Conservation (phyloP, 2,329 filamentous ascomycete species). For the Fusarium fujikuroi region DNA sequence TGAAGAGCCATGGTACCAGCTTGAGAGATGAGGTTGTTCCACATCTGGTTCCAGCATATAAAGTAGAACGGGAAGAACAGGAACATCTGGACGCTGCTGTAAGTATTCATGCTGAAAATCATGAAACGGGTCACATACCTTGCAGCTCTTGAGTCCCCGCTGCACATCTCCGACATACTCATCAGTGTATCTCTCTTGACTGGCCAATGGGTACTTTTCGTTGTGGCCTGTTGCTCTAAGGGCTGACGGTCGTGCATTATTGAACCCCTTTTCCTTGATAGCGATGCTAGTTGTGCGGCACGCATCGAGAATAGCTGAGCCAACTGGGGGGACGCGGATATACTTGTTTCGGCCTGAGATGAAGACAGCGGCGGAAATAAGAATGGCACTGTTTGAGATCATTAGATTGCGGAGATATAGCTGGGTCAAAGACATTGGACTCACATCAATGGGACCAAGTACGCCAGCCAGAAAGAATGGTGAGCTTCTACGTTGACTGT, state of each 20-base stretch:
- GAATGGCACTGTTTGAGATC: neutral
- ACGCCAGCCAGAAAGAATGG: constrained; percentile 1
- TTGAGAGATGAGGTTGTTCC: constrained; percentile 7
- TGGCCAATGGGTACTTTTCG: neutral
- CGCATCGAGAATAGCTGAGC: neutral
- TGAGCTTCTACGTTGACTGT: constrained; percentile 1
- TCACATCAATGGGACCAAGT: neutral
- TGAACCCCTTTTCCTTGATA: neutral
- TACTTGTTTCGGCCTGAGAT: constrained; percentile 1
- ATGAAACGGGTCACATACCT: neutral
- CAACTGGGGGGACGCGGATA: neutral
- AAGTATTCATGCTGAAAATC: rapidly evolving
- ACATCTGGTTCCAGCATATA: constrained; percentile 13
- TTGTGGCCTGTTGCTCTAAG: neutral
- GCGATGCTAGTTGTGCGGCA: neutral
- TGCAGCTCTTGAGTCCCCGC: constrained; percentile 12
- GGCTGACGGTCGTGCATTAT: neutral
- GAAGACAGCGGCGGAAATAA: neutral
- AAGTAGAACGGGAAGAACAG: constrained; percentile 12
- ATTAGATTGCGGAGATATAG: neutral
- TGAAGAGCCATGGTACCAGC: constrained; percentile 6
- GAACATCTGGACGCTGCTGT: neutral
- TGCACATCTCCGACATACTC: constrained; percentile 4
- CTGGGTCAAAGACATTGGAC: rapidly evolving
- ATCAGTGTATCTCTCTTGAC: neutral